Percentiles rank a stretch among this genome's conserved stretches.
Conservation (phyloP, 208 protist genomes). For the Leptomonas pyrrhocoris region DNA sequence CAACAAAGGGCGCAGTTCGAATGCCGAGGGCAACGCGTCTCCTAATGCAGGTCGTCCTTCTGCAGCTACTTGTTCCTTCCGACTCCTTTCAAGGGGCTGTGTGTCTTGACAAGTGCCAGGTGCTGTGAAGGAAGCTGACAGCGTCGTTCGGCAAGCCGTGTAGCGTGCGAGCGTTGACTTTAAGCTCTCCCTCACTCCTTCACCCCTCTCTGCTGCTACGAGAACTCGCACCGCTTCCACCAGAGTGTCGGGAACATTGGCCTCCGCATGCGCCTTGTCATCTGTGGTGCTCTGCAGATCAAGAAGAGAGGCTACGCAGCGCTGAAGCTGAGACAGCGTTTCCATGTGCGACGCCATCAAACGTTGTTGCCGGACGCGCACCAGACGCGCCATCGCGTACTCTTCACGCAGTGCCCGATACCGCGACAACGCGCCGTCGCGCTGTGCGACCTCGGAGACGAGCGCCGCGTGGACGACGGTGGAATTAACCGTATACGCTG, state of each 20-base stretch:
- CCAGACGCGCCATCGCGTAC: slow-evolving; percentile 9
- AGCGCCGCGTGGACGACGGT: slow-evolving; percentile 2
- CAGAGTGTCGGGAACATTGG: neutral
- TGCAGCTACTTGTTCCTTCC: neutral
- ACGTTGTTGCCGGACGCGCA: neutral
- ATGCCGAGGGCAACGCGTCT: no score
- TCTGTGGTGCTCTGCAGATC: neutral
- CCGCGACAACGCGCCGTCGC: slow-evolving; percentile 2
- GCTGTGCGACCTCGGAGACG: neutral
- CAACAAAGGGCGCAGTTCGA: neutral
- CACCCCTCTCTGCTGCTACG: neutral
- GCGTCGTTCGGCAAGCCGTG: no score
- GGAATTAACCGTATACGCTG: no score
- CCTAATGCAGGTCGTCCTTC: no score
- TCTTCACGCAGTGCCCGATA: neutral
- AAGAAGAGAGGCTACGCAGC: neutral
- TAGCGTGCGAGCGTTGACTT: neutral
- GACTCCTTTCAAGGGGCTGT: neutral
- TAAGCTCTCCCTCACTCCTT: neutral
- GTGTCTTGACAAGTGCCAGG: neutral
- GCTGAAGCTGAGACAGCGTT: slow-evolving; percentile 1
- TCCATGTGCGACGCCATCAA: slow-evolving; percentile 12
- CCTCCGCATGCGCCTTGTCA: neutral
- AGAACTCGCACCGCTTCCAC: neutral
- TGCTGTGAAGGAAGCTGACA: neutral